These are phyloP conservation scores for Rubus idaeus DNA, from an alignment of 306 rosid species.

Conservation along the genomic window DNA sequence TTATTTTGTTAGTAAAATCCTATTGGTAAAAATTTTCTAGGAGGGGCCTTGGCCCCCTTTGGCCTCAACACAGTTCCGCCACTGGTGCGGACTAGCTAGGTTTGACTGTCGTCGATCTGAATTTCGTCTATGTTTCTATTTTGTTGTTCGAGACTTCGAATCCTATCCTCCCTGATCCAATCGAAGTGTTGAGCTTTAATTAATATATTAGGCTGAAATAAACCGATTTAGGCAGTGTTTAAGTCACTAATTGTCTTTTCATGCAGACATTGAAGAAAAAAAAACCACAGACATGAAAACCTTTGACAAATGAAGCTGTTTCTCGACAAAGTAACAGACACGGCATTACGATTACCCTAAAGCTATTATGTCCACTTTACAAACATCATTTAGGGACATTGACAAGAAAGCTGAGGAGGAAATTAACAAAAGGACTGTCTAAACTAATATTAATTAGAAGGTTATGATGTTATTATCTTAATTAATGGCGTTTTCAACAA, in stretches of 20 bases:
- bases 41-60: no score
- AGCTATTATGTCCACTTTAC: constrained; percentile 26
- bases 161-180: neutral
- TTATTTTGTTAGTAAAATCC: no score
- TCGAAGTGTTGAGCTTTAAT: no score
- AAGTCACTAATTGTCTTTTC: constrained; percentile 32
- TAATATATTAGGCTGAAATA: neutral
- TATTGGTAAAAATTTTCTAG: no score
- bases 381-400: constrained; percentile 13
- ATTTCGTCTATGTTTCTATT: neutral
- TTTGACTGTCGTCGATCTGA: neutral
- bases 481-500: neutral
- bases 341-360: constrained; percentile 30
- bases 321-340: constrained; percentile 36
- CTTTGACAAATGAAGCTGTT: constrained; percentile 38
- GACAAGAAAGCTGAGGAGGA: constrained; percentile 31
- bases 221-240: neutral
- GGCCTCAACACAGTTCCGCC: no score
- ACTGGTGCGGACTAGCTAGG: neutral
- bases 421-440: neutral
- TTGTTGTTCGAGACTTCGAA: neutral
- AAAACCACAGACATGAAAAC: constrained; percentile 31
- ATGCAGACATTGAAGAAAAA: constrained; percentile 26
- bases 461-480: neutral
- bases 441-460: neutral